Conservation (phyloP, 176 grass and related monocot genomes). For the Thalia dealbata region DNA sequence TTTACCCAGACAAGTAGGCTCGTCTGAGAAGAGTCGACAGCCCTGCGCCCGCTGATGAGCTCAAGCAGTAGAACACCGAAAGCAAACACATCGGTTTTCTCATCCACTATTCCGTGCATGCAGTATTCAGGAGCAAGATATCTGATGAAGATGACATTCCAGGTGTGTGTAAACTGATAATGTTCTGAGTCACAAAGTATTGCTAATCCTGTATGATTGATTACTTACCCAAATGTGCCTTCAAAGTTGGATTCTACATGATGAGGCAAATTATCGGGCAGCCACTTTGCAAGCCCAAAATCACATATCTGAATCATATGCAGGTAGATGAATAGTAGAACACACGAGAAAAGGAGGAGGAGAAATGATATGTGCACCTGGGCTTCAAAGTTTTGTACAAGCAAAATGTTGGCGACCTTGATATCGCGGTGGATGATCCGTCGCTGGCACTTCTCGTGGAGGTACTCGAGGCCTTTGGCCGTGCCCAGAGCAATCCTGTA, state of each 20-base stretch:
- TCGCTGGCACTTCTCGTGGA: slow-evolving; percentile 55
- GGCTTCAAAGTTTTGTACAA: slow-evolving; percentile 54
- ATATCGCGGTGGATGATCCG: slow-evolving; percentile 82
- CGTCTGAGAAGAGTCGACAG: slow-evolving; percentile 38
- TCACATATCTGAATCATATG: slow-evolving; percentile 55
- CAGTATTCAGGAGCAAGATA: slow-evolving; percentile 76
- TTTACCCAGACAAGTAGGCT: slow-evolving; percentile 61
- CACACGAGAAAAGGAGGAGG: neutral
- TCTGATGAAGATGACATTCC: slow-evolving; percentile 17
- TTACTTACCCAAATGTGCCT: slow-evolving; percentile 61
- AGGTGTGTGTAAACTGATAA: no score
- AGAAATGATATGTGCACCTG: slow-evolving; percentile 24
- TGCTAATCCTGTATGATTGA: no score
- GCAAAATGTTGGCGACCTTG: slow-evolving; percentile 63
- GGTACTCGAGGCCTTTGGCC: slow-evolving; percentile 56
- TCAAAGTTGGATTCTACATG: slow-evolving; percentile 48
- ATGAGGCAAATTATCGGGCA: slow-evolving; percentile 56
- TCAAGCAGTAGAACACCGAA: slow-evolving; percentile 65
- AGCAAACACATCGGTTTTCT: slow-evolving; percentile 75
- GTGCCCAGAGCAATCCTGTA: slow-evolving; percentile 42
- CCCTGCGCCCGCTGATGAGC: slow-evolving; percentile 51
- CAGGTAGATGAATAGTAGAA: neutral
- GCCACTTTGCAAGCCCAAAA: slow-evolving; percentile 74
- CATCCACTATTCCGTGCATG: slow-evolving; percentile 68
- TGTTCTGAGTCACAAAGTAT: no score